Evolutionary conservation across 805 yeast genomes (phyloP).

Genomic region (Candida piceae): DNA sequence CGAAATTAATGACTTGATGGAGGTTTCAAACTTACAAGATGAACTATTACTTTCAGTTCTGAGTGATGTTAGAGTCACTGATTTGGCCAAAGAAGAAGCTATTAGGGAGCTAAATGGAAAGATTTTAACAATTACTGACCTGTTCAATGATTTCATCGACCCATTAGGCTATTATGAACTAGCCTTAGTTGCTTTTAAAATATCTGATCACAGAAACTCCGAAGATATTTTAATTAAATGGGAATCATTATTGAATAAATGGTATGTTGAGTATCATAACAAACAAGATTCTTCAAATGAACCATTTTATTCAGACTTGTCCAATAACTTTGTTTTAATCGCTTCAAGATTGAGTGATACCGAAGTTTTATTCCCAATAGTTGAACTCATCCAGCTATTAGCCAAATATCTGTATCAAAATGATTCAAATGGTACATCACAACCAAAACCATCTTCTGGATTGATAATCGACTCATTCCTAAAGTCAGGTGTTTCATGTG

Average conservation of each 20-base stretch:
- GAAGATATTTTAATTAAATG: constrained; percentile 82
- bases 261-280: constrained; percentile 29
- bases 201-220: constrained; percentile 78
- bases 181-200: constrained; percentile 70
- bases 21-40: constrained; percentile 81
- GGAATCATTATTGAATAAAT: constrained; percentile 62
- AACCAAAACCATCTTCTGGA: constrained; percentile 34
- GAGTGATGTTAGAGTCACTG: constrained; percentile 45
- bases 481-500: constrained; percentile 58
- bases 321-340: constrained; percentile 34
- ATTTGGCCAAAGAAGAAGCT: constrained; percentile 46
- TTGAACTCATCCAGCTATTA: constrained; percentile 61
- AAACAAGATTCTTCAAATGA: constrained; percentile 23
- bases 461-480: constrained; percentile 56
- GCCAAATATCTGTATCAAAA: constrained; percentile 44
- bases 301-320: constrained; percentile 35
- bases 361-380: constrained; percentile 77
- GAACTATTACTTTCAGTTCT: constrained; percentile 50
- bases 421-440: constrained; percentile 11
- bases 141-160: constrained; percentile 82
- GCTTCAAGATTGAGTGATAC: constrained; percentile 64
- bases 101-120: constrained; percentile 52
- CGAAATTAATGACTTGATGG: constrained; percentile 72
- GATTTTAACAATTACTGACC: constrained; percentile 66
- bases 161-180: constrained; percentile 85